These are phyloP conservation scores for Puccinia triticina DNA, from an alignment of 1,284 basidiomycete species.

Conservation along the genomic window DNA sequence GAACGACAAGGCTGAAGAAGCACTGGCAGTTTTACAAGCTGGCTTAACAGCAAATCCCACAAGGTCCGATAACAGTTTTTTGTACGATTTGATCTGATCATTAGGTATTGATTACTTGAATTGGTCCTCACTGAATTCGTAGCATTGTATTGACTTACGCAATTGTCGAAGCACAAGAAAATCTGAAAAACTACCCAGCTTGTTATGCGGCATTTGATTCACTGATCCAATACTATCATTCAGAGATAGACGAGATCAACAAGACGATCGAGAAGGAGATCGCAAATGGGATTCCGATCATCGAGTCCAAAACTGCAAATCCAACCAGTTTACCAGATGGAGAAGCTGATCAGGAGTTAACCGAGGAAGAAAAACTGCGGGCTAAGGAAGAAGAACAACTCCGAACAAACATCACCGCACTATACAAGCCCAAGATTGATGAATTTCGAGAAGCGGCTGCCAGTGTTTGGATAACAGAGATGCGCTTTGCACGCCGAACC, in stretches of 20 bases:
- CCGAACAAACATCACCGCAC: conserved; percentile 58
- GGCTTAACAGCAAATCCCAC: conserved; percentile 86
- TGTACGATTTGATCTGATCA: conserved; percentile 27
- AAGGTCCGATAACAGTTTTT: conserved; percentile 64
- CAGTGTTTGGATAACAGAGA: conserved; percentile 77
- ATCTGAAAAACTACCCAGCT: conserved; percentile 56
- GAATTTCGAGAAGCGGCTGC: conserved; percentile 63
- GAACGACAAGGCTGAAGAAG: conserved; percentile 79
- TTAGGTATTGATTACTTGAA: conserved; percentile 12
- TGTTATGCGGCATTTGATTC: conserved; percentile 64
- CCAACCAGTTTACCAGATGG: conserved; percentile 53
- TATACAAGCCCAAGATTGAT: conserved; percentile 63
- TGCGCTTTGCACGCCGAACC: conserved; percentile 84
- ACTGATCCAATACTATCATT: conserved; percentile 72
- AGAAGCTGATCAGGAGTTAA: conserved; percentile 60
- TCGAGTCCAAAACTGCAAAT: conserved; percentile 57
- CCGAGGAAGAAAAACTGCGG: conserved; percentile 60
- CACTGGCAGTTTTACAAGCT: conserved; percentile 74
- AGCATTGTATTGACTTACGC: conserved; percentile 51
- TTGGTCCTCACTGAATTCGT: not conserved
- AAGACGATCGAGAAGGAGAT: conserved; percentile 64
- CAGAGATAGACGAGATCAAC: conserved; percentile 74
- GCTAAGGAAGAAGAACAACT: conserved; percentile 60
- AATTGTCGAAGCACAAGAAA: conserved; percentile 49
- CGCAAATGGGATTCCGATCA: conserved; percentile 56